Evolutionary conservation across 2,329 filamentous ascomycete species (phyloP).

Genomic region (Madurella fahalii): DNA sequence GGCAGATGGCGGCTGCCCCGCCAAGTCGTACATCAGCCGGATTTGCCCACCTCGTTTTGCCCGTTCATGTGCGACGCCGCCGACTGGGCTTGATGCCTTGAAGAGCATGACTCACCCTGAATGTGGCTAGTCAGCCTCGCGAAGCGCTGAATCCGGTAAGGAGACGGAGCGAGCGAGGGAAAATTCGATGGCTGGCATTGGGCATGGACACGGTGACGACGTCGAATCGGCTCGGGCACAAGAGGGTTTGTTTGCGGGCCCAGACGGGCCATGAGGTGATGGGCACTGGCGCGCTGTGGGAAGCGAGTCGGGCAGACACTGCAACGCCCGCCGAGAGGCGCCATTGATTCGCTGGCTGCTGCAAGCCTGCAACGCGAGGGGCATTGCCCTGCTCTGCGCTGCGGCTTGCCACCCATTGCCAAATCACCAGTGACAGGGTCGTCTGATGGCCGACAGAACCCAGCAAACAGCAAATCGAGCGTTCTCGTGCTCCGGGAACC

Average conservation of each 20-base stretch:
- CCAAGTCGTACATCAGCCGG: neutral
- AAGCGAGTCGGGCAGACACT: constrained; percentile 5
- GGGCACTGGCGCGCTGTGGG: neutral
- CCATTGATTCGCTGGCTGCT: neutral
- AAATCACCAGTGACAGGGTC: constrained; percentile 22
- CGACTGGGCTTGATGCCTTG: neutral
- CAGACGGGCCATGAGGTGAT: neutral
- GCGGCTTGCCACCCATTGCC: constrained; percentile 22
- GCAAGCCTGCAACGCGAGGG: neutral
- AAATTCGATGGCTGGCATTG: constrained; percentile 24
- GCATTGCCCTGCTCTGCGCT: constrained; percentile 4
- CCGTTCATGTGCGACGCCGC: constrained; percentile 8
- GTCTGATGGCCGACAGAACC: constrained; percentile 1
- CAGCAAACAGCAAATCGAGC: neutral
- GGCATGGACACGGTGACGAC: constrained; percentile 24
- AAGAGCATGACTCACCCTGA: constrained; percentile 23
- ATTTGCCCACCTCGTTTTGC: neutral
- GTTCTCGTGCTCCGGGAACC: neutral
- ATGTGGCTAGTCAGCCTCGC: constrained; percentile 24
- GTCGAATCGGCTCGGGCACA: constrained; percentile 23
- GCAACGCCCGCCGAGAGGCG: neutral
- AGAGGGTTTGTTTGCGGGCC: neutral
- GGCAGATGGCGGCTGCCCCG: constrained; percentile 5
- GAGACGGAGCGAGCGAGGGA: neutral
- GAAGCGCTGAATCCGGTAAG: constrained; percentile 16